Evolutionary conservation across 495 filamentous ascomycete species (phyloP), one percentile per base, ranked within the genome.

Genomic region (Amphirosellinia nigrospora): DNA sequence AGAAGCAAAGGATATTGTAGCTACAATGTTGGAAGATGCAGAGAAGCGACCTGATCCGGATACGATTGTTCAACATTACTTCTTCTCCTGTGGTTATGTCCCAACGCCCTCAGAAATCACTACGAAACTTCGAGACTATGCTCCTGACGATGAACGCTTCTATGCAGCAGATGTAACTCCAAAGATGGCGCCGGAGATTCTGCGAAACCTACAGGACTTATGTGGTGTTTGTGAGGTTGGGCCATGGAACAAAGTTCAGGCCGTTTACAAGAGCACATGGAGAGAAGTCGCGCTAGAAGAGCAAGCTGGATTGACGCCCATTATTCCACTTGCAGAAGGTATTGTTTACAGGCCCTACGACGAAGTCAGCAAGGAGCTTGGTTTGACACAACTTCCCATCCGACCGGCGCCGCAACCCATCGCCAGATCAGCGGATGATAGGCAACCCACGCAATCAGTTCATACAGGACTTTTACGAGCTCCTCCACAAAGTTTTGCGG

Each of bases 1-100:
- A 56, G 87, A 89, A 72, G 92, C 91, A n/a, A 96, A 94, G 67
- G 89, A 91, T 52, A 82, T 96, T 15, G 93, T 97, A 13, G 88
- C 88, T 64, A 86, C 83, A 13, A 90, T 96, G 76, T 83, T 97
- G 28, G 84, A 93, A 66, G 88, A 92, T 21, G 91, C 94, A 11
- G 87, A 93, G 55, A 79, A 86, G 75, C 86, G 93, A 30, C 93
- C 93, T 3, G 89, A 91, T 62, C 89, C 93, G 0, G 93, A 96
- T 73, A 88, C 89, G 8, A 91, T 96, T 75, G 92, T 94, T 16
- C 89, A 93, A 64, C 93, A 96, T 76, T 82, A 86, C 15, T 97
- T 96, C 78, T 96, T 97, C 80, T 88, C 87, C 55, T 81, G 83
- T 13, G 89, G 89, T 3, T 89, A 85, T 75, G 80, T 91, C 73